These are phyloP conservation scores for Ceratobasidium sp. DNA, from an alignment of 1,284 basidiomycete species.

Conservation along the genomic window DNA sequence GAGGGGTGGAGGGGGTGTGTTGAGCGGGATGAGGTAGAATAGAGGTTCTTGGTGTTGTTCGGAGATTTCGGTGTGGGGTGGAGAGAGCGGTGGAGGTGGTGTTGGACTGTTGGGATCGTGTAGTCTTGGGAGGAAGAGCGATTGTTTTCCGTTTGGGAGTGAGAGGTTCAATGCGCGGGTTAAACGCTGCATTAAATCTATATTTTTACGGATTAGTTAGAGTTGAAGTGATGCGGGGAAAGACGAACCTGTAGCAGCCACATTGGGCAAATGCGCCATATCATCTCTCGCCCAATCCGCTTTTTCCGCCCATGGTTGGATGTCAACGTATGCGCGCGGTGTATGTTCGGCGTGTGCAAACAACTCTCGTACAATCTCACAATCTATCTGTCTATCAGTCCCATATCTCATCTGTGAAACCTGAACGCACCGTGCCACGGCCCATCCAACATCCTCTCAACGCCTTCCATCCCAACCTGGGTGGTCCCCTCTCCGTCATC, in stretches of 20 bases:
- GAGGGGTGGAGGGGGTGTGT: background rate
- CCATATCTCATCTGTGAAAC: background rate
- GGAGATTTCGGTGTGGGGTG: background rate
- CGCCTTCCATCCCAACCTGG: background rate
- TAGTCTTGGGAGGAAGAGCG: conserved; percentile 25
- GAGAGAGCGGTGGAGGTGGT: background rate
- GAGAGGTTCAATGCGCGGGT: conserved; percentile 16
- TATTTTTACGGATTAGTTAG: background rate
- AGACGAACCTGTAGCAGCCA: conserved; percentile 17
- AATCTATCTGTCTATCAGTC: background rate
- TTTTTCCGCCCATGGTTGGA: conserved; percentile 30
- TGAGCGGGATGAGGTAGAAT: conserved; percentile 20
- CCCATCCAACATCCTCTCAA: conserved; percentile 10
- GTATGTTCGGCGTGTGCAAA: conserved; percentile 26
- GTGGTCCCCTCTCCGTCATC: background rate
- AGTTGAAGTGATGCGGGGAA: background rate
- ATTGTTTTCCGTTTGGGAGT: background rate
- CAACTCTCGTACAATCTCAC: conserved; percentile 17
- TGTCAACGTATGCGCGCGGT: conserved; percentile 23
- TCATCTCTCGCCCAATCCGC: background rate
- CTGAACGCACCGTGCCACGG: conserved; percentile 10
- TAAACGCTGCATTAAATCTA: conserved; percentile 12
- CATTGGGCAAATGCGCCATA: background rate
- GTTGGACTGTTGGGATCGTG: conserved; percentile 15
- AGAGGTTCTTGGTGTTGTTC: conserved; percentile 5